A percentile compares a stretch with the other conserved stretches of the same genome.
Conservation (phyloP, 140 eudicot species). For the Stevia rebaudiana region DNA sequence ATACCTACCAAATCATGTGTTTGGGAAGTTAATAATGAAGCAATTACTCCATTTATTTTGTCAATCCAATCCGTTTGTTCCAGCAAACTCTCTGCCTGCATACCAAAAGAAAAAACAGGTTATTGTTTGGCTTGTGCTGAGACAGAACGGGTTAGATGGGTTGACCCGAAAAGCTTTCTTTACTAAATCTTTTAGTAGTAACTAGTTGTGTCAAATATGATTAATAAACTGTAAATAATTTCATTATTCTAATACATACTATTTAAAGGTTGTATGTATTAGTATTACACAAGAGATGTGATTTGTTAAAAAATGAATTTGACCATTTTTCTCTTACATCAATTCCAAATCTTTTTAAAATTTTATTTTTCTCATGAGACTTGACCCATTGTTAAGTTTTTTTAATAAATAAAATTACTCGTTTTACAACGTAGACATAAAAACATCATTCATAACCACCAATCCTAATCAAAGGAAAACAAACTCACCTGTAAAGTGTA, state of each 20-base stretch:
- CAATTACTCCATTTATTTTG: conserved; percentile 85
- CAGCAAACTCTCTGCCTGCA: conserved; percentile 79
- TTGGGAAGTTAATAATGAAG: conserved; percentile 76
- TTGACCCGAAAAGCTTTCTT: neutral
- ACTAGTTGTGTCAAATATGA: neutral
- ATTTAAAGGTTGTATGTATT: neutral
- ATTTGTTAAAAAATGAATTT: neutral
- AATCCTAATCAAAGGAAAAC: neutral
- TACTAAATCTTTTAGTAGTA: neutral
- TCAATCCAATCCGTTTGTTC: conserved; percentile 97
- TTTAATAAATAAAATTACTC: neutral
- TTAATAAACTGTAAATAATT: neutral
- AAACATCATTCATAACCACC: neutral
- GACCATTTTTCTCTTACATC: neutral
- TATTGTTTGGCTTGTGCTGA: neutral
- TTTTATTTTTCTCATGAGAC: neutral
- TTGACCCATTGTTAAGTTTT: neutral
- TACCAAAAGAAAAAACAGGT: neutral
- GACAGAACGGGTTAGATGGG: neutral
- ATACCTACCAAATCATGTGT: conserved; percentile 55
- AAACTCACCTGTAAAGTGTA: conserved; percentile 83
- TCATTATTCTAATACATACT: neutral
- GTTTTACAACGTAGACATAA: neutral
- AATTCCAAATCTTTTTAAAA: neutral
- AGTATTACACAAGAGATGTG: neutral